Evolutionary conservation across 129 eudicot species (phyloP), one percentile per base, ranked within the genome.

Genomic region (Sambucus nigra): DNA sequence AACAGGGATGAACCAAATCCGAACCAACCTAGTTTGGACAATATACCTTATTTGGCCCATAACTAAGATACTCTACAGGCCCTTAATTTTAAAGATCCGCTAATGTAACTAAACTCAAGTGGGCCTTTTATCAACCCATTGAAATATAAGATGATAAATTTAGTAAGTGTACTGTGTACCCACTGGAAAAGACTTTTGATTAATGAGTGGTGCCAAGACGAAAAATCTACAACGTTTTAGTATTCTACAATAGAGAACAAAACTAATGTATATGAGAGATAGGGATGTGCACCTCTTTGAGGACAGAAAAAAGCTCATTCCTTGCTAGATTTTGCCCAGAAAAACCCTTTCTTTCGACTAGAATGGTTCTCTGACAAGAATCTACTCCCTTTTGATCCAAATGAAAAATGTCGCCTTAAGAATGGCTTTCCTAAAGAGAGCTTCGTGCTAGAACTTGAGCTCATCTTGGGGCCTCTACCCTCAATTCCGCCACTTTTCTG

Each of bases 251-350:
- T 35, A 12, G 12, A 35, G 42, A 35, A 35, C 8, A 35, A 35
- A 5, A 35, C 51, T 4, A 15, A 22, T 18, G 5, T 10, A 23
- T 18, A 26, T 52, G 53, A 41, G 29, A 67, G 51, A 47, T n/a
- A 26, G 33, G 55, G 53, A 56, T 42, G 26, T 41, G 60, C 69
- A 73, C 77, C 80, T 70, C 61, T 60, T 47, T 53, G 29, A 33
- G 50, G 45, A 25, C 31, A 32, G 28, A 57, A 58, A 31, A 62
- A 56, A 80, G 63, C 31, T 82, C 77, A 77, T 64, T 66, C 79
- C 76, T 68, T 92, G 84, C 79, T 80, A 29, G 94, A 85, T 71
- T 65, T 91, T 38, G 95, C 18, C 98, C 94, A 91, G 84, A 91
- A 91, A 73, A 85, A 79, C 29, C 80, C 84, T 61, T 59, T 91